Evolutionary conservation across 257 asterid genomes (phyloP).

Genomic region (Thymus quinquecostatus): DNA sequence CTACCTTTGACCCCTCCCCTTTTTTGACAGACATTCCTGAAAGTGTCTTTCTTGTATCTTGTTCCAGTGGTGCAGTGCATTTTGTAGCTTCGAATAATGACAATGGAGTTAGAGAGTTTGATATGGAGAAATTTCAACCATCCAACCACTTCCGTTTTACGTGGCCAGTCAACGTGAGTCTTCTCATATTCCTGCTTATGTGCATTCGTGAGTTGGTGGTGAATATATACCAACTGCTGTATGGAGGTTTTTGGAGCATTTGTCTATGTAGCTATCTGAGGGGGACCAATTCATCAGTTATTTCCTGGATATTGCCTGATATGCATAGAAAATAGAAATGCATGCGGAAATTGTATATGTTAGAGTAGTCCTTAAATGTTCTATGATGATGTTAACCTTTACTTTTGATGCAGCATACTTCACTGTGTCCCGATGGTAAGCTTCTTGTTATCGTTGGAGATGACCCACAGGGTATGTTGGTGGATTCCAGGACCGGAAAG

Average conservation of each 20-base stretch:
- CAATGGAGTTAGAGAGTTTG: constrained; percentile 84
- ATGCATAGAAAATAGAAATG: background rate
- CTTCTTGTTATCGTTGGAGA: constrained; percentile 84
- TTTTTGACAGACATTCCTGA: constrained; percentile 29
- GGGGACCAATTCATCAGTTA: constrained; percentile 10
- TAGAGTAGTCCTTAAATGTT: background rate
- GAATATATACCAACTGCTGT: background rate
- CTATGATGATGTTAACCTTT: constrained; percentile 7
- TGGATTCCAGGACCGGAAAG: constrained; percentile 78
- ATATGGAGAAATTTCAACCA: constrained; percentile 83
- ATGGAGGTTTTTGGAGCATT: constrained; percentile 3
- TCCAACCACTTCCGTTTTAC: constrained; percentile 66
- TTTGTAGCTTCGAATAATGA: constrained; percentile 91
- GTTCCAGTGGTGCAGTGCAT: constrained; percentile 86
- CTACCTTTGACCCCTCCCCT: constrained; percentile 6
- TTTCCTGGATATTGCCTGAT: background rate
- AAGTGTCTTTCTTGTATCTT: constrained; percentile 27
- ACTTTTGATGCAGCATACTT: constrained; percentile 69
- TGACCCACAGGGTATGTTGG: constrained; percentile 71
- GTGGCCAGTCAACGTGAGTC: constrained; percentile 97
- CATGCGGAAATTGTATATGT: background rate
- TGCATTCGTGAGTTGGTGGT: background rate
- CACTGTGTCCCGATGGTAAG: constrained; percentile 83
- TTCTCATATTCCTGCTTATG: background rate
- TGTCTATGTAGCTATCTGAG: constrained; percentile 12